Evolutionary conservation across 2,329 filamentous ascomycete species (phyloP).

Genomic region (Truncatella angustata): DNA sequence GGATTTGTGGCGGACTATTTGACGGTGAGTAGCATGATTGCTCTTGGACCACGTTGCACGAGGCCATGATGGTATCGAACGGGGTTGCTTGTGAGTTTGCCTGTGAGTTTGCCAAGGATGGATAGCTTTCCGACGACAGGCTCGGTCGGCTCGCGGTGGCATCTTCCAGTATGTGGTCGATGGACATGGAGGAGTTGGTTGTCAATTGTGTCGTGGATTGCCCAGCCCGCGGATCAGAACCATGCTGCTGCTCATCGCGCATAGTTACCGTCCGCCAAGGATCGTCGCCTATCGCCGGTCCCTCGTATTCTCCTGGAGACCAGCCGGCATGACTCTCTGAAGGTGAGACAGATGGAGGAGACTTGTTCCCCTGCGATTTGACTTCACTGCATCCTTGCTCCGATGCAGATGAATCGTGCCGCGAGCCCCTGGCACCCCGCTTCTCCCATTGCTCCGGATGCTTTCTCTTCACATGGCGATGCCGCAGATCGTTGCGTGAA

Average conservation of each 20-base stretch:
- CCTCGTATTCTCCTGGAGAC: neutral
- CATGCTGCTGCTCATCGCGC: neutral
- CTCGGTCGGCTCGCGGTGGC: neutral
- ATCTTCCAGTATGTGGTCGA: neutral
- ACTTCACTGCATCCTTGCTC: neutral
- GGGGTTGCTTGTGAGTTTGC: neutral
- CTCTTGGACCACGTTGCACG: neutral
- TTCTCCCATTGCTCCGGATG: neutral
- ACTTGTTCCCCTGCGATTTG: neutral
- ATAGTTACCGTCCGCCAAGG: neutral
- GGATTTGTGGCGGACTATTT: neutral
- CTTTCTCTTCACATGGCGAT: slow-evolving; percentile 6
- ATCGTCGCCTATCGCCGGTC: neutral
- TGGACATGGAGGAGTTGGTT: no score
- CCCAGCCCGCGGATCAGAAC: neutral
- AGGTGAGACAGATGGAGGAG: neutral
- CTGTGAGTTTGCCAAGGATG: no score
- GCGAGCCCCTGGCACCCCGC: neutral
- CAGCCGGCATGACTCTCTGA: neutral
- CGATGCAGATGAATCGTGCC: neutral
- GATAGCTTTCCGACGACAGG: neutral
- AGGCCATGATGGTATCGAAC: neutral
- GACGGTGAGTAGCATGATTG: neutral
- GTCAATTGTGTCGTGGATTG: neutral
- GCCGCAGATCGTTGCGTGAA: neutral